A percentile compares a stretch with the other conserved stretches of the same genome.
Evolutionary conservation across 345 rosid species (phyloP).

Genomic region (Moricandia moricandioides): DNA sequence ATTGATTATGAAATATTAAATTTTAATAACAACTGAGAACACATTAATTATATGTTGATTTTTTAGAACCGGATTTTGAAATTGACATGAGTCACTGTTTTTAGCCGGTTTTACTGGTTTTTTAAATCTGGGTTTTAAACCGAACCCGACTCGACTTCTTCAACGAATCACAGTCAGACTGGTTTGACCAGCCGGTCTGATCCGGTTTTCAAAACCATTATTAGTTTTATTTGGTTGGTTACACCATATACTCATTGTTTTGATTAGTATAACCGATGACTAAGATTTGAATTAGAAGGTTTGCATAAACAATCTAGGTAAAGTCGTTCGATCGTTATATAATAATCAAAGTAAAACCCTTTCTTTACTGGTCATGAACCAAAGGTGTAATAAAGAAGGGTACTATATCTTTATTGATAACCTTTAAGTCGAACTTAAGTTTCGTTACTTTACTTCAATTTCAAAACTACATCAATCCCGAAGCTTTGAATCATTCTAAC

Average conservation of each 20-base stretch:
- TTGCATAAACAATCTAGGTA: background rate
- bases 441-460: background rate
- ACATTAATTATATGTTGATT: no score
- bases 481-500: background rate
- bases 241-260: background rate
- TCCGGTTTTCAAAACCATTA: no score
- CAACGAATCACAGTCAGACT: no score
- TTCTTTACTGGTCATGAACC: background rate
- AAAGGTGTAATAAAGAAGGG: background rate
- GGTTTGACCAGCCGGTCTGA: no score
- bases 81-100: no score
- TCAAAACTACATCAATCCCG: background rate
- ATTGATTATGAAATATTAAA: no score
- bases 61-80: no score
- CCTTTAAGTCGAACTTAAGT: background rate
- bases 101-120: no score
- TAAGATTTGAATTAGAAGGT: background rate
- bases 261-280: background rate
- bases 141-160: no score
- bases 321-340: background rate
- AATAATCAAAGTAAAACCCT: background rate
- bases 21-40: no score
- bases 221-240: background rate
- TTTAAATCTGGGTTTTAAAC: no score
- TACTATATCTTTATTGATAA: background rate